Evolutionary conservation across 1,139 yeast genomes (phyloP).

Genomic region (Hansenula lynferdii): DNA sequence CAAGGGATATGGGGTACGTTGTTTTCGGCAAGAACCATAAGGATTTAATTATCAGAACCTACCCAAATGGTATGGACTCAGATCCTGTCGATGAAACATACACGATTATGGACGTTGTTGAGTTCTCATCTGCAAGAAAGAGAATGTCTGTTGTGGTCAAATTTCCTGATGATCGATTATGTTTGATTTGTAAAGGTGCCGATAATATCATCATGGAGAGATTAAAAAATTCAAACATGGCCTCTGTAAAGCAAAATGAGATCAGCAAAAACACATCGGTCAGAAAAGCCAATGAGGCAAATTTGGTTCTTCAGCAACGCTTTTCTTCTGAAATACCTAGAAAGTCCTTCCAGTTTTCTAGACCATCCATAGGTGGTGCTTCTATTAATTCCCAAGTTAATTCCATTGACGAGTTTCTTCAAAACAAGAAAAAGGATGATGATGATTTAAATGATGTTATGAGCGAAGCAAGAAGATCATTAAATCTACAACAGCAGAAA

Average conservation of each 20-base stretch:
- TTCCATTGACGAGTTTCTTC: conserved; percentile 54
- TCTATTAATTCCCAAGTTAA: conserved; percentile 25
- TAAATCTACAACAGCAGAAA: conserved; percentile 56
- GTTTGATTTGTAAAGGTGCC: conserved; percentile 91
- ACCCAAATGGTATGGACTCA: conserved; percentile 73
- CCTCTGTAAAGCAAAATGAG: conserved; percentile 57
- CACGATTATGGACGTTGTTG: conserved; percentile 73
- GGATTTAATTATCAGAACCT: conserved; percentile 62
- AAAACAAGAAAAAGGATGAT: conserved; percentile 41
- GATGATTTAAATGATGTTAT: conserved; percentile 59
- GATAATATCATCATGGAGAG: conserved; percentile 87
- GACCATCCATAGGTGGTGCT: conserved; percentile 13
- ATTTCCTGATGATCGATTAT: conserved; percentile 76
- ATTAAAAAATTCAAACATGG: conserved; percentile 53
- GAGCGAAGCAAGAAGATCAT: conserved; percentile 53
- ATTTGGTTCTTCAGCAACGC: conserved; percentile 55
- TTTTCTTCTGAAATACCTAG: conserved; percentile 24
- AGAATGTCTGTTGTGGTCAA: conserved; percentile 87
- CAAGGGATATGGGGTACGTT: conserved; percentile 88
- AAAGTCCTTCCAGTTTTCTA: conserved; percentile 21
- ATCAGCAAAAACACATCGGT: conserved; percentile 53
- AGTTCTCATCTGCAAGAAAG: conserved; percentile 83
- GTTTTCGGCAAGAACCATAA: conserved; percentile 64
- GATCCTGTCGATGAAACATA: conserved; percentile 64
- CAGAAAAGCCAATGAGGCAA: conserved; percentile 80